Percentiles rank a stretch among this genome's conserved stretches.
Conservation (phyloP, 441 rosid species). For the Codiaeum variegatum region DNA sequence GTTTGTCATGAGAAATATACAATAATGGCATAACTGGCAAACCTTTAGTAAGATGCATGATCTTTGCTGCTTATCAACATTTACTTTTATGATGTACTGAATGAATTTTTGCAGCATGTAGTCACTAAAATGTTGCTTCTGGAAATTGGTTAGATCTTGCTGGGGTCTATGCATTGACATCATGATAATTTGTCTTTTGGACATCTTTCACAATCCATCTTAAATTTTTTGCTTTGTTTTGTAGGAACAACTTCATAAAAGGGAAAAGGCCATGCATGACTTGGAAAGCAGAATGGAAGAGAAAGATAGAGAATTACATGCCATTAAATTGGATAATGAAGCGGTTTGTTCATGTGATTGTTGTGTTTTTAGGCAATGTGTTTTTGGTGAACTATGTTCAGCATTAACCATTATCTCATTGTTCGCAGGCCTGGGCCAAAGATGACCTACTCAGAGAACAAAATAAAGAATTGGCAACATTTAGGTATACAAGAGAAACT, state of each 20-base stretch:
- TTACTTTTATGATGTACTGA: neutral
- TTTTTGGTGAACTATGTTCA: constrained; percentile 8
- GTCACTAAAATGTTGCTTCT: neutral
- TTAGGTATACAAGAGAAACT: constrained; percentile 43
- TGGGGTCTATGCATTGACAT: neutral
- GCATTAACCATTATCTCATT: constrained; percentile 15
- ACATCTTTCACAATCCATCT: neutral
- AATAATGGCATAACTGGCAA: neutral
- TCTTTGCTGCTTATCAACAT: neutral
- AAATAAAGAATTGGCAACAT: constrained; percentile 76
- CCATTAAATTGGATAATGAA: constrained; percentile 78
- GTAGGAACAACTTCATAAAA: constrained; percentile 83
- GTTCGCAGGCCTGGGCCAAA: constrained; percentile 84
- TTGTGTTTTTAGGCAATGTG: constrained; percentile 4
- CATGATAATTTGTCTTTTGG: neutral
- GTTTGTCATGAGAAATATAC: neutral
- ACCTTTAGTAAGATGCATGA: neutral
- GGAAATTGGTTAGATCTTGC: neutral
- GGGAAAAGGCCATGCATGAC: constrained; percentile 59
- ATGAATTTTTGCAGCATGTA: neutral
- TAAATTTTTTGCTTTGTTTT: constrained; percentile 23
- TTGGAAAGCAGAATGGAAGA: constrained; percentile 82
- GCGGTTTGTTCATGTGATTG: constrained; percentile 44
- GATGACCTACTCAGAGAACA: constrained; percentile 92
- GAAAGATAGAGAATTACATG: constrained; percentile 80